Base-by-base conservation (phyloP, 495 filamentous ascomycete species). In the Clavariopsis aquatica region DNA sequence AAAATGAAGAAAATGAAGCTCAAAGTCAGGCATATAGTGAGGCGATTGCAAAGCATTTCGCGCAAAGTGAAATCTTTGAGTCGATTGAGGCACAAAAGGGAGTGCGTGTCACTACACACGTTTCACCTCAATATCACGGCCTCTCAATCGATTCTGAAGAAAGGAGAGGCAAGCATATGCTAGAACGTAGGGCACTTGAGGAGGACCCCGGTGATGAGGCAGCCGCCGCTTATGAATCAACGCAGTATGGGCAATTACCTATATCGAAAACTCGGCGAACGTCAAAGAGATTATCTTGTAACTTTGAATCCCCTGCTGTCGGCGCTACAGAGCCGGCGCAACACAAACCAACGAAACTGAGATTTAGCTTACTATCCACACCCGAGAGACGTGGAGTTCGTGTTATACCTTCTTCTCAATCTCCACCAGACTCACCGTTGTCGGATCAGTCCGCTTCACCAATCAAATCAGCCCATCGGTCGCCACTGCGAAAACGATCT, bases 331-430 rank as follows among this genome's bases (percentile, higher is more conserved):
- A 38, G 31, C 15, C 19, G 8, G 9, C 17, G 8, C 10, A 5
- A 23, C 52, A n/a, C 8, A 49, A 41, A 24, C 24, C 57, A 1
- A 27, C 43, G 5, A 56, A 24, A 20, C 23, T 38, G 1, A 70
- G 58, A 31, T 58, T 53, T 23, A 41, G 58, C n/a, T 46, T 58
- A 1, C 58, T 62, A 64, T 62, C 43, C 64, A 71, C 57, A 62
- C 74, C 65, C 49, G 73, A 60, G 54, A 61, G 29, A 52, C 62
- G 49, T 22, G 55, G 65, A 34, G 47, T 66, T 47, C 66, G 54
- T 19, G 74, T 75, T 47, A 71, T 78, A 26, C 73, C 73, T 15
- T 78, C 75, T 9, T 78, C 76, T 10, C 76, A 78, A 52, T 75
- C 76, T 20, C 73, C 76, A 10, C 58, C 71, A n/a, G 74, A 75